A percentile compares a stretch with the other conserved stretches of the same genome.
These are phyloP conservation scores for Pseudotsuga menziesii DNA, from an alignment of 75 land plant genomes.

Conservation along the genomic window DNA sequence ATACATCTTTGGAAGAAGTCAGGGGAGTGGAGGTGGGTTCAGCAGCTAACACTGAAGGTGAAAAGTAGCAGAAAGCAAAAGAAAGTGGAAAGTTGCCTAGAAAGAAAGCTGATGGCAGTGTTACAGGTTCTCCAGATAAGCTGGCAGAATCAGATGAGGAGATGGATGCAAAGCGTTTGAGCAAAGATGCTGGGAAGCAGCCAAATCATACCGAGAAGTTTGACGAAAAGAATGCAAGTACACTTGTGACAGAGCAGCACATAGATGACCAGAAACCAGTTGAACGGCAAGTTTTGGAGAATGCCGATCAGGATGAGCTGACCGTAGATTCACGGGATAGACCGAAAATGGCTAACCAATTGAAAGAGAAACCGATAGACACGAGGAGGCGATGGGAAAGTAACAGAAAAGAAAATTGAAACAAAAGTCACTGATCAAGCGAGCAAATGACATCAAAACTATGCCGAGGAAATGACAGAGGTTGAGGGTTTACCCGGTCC, in stretches of 20 bases:
- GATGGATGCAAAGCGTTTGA: background rate
- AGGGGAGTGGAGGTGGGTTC: background rate
- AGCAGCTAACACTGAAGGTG: background rate
- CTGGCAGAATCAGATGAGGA: background rate
- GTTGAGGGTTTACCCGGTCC: too few species aligned
- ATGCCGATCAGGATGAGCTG: background rate
- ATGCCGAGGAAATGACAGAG: too few species aligned
- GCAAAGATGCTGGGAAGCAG: background rate
- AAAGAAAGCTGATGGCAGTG: conserved; percentile 6
- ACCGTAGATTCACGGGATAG: background rate
- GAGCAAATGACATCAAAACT: too few species aligned
- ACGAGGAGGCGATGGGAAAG: conserved; percentile 1
- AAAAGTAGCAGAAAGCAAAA: conserved; percentile 1
- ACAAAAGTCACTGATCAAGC: too few species aligned
- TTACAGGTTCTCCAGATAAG: background rate
- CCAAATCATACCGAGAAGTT: background rate
- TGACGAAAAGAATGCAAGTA: background rate
- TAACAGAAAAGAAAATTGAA: background rate
- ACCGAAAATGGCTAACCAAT: background rate
- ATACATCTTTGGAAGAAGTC: background rate
- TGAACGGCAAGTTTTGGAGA: background rate
- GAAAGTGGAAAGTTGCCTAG: background rate
- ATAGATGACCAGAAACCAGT: background rate
- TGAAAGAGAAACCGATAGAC: background rate
- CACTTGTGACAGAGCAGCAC: background rate